Evolutionary conservation across 345 rosid genomes (phyloP), one percentile per base, ranked within the genome.

Genomic region (Eucalyptus leucophloia): DNA sequence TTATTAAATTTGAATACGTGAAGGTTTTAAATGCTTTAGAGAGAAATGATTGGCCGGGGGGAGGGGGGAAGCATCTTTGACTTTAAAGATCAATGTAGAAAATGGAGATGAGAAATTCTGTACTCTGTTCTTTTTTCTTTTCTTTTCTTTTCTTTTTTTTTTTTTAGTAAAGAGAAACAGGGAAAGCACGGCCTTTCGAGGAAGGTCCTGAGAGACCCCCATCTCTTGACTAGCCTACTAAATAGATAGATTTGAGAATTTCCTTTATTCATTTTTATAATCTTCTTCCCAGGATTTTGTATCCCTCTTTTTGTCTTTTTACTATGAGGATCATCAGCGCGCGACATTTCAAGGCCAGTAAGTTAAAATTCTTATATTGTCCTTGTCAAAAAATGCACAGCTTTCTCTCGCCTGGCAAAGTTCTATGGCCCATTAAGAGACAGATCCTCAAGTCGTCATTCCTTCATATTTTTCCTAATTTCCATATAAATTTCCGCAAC

Each of bases 91-190:
- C 69, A 28, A 62, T 28, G 69, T 62, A 30, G 69, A 62, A 62
- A 62, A 2, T 30, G 69, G 69, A 30, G 69, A 30, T 5, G 32
- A 62, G 69, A 62, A 28, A 62, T 62, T 62, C 69, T 62, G 8
- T 14, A 62, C 34, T 62, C 69, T 62, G 4, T 62, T 62, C 69
- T 62, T 30, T 3, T 7, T 6, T 49, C 3, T 4, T 49, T 49
- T 49, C 0, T 4, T 16, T 15, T 50, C 0, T 2, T 15, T 15
- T 50, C 15, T 16, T 50, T 16, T 18, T 0, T 6, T 50, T 51
- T 51, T 51, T 7, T 2, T 5, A 12, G 69, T 62, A 62, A 30
- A 62, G 69, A 62, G 69, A 30, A 62, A 62, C 32, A 30, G 34
- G 32, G 34, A 62, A 62, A 62, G 69, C 69, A 28, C 34, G 32